Evolutionary conservation across 2,329 filamentous ascomycete genomes (phyloP).

Genomic region (Aureobasidium pullulans): DNA sequence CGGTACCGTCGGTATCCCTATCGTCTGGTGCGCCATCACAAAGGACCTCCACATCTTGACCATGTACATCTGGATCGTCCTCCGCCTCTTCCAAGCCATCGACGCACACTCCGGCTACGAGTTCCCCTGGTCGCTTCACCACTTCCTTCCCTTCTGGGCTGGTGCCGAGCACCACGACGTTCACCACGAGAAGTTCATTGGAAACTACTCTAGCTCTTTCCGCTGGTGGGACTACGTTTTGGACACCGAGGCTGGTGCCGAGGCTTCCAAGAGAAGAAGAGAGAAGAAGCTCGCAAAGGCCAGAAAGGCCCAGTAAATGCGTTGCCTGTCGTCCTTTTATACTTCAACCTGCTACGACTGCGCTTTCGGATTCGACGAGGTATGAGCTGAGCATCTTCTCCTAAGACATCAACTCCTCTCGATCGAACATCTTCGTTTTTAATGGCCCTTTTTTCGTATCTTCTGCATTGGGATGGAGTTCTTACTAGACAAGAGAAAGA

Average conservation of each 20-base stretch:
- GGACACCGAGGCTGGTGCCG: conserved; percentile 87
- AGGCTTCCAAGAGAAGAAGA: conserved; percentile 75
- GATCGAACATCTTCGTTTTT: not conserved
- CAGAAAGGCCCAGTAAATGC: conserved; percentile 58
- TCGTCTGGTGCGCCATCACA: conserved; percentile 76
- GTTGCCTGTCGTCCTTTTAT: not conserved
- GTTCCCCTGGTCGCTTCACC: conserved; percentile 93
- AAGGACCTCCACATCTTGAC: conserved; percentile 88
- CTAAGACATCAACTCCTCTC: not conserved
- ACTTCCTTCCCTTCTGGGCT: conserved; percentile 96
- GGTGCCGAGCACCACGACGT: conserved; percentile 94
- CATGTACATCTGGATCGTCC: conserved; percentile 94
- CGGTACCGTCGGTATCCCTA: conserved; percentile 74
- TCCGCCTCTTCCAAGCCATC: conserved; percentile 93
- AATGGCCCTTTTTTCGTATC: conserved; percentile 5
- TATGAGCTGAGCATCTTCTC: not conserved
- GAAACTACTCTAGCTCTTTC: conserved; percentile 97
- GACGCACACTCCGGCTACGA: conserved; percentile 97
- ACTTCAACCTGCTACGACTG: not conserved
- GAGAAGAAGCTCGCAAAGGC: conserved; percentile 66
- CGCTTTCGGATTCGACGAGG: not conserved
- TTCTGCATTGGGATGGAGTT: conserved; percentile 14
- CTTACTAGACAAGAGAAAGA: not conserved
- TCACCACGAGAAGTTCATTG: conserved; percentile 97
- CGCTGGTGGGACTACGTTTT: conserved; percentile 96